Conservation (phyloP, 345 rosid genomes). For the Populus alba region DNA sequence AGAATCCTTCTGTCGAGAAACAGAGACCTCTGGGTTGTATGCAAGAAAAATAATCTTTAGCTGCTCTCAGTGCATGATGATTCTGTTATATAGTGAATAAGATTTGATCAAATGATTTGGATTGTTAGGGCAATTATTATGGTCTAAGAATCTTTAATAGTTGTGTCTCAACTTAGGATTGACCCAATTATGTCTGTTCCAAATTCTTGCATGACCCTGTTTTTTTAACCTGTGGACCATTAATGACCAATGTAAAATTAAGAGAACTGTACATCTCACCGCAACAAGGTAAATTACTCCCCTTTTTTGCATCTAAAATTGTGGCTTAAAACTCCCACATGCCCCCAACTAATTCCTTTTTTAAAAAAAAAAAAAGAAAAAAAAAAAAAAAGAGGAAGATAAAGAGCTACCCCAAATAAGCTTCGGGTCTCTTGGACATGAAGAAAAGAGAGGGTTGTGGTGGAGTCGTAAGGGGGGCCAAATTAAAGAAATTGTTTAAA, state of each 20-base stretch:
- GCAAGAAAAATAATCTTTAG: background rate
- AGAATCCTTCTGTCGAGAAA: background rate
- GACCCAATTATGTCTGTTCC: constrained; percentile 29
- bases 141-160: constrained; percentile 50
- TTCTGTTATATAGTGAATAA: constrained; percentile 8
- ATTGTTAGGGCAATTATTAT: constrained; percentile 41
- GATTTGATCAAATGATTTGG: constrained; percentile 33
- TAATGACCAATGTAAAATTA: background rate
- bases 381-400: too few species aligned
- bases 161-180: constrained; percentile 32
- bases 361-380: too few species aligned
- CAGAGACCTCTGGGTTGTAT: too few species aligned
- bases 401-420: background rate
- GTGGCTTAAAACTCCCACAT: background rate
- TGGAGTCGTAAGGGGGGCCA: too few species aligned
- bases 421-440: background rate
- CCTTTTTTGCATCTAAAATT: background rate
- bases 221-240: constrained; percentile 7
- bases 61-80: background rate
- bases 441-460: background rate
- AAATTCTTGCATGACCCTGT: constrained; percentile 7
- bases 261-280: constrained; percentile 12
- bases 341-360: background rate
- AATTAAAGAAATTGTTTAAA: too few species aligned
- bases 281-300: background rate